These are phyloP conservation scores for Amylocarpus encephaloides DNA, from an alignment of 2,329 filamentous ascomycete genomes.

Conservation along the genomic window DNA sequence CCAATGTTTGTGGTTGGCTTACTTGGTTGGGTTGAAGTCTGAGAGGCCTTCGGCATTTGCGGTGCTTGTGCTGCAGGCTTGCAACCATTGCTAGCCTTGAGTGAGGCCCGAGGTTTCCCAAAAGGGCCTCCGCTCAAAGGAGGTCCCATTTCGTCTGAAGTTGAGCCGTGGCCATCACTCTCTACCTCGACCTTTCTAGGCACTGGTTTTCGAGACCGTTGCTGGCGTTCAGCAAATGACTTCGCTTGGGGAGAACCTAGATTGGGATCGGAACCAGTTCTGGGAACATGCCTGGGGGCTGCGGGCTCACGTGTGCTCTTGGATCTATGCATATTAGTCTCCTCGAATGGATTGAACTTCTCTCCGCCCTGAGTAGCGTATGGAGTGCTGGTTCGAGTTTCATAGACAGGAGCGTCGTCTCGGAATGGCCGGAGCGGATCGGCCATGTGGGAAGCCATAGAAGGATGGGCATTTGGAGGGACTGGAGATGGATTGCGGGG, in stretches of 20 bases:
- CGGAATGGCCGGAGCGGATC: constrained; percentile 45
- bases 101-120: constrained; percentile 4
- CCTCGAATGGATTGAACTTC: constrained; percentile 52
- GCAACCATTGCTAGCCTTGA: constrained; percentile 8
- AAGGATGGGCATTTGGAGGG: background rate
- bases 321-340: constrained; percentile 27
- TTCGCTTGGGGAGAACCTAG: constrained; percentile 17
- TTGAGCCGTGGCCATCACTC: background rate
- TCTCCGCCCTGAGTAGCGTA: constrained; percentile 52
- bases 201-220: constrained; percentile 6
- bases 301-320: constrained; percentile 26
- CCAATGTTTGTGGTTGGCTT: constrained; percentile 16
- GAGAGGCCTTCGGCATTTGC: constrained; percentile 3
- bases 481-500: constrained; percentile 2
- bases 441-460: constrained; percentile 8
- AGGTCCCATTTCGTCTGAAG: constrained; percentile 13
- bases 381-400: constrained; percentile 50
- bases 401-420: constrained; percentile 33
- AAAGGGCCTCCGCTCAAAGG: constrained; percentile 7
- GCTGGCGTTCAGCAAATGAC: constrained; percentile 13
- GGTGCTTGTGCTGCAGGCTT: constrained; percentile 1
- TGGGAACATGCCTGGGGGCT: constrained; percentile 14
- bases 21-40: constrained; percentile 14
- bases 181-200: constrained; percentile 3
- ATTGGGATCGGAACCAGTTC: constrained; percentile 27